Percentiles rank a stretch among this genome's conserved stretches.
phyloP scores from a whole-genome alignment of 2,329 filamentous ascomycete species.

The Aspergillus japonicus region DNA sequence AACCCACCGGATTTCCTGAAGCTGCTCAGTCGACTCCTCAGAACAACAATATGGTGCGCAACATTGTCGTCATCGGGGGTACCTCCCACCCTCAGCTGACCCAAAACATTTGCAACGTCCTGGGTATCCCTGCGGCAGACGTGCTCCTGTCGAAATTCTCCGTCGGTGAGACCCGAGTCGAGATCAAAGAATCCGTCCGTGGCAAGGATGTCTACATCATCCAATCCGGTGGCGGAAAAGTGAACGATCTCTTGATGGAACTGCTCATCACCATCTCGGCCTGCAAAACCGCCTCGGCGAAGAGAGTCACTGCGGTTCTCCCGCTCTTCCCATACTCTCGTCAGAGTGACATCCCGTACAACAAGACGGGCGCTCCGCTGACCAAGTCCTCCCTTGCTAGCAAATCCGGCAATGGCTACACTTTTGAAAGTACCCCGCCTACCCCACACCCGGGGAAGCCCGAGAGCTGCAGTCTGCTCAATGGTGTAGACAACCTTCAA shows the following conservation, averaged over 20 bases:
- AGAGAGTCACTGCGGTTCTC: conserved; percentile 87
- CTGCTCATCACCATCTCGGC: conserved; percentile 98
- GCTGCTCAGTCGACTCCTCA: conserved; percentile 12
- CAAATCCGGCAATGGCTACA: conserved; percentile 57
- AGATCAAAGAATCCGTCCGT: conserved; percentile 93
- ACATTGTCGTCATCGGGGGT: conserved; percentile 89
- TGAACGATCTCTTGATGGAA: conserved; percentile 96
- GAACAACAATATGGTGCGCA: conserved; percentile 71
- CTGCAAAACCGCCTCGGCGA: conserved; percentile 91
- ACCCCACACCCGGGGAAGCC: conserved; percentile 73
- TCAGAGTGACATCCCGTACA: conserved; percentile 95
- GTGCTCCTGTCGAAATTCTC: conserved; percentile 89
- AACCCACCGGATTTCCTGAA: conserved; percentile 17
- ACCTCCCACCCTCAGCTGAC: conserved; percentile 88
- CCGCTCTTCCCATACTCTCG: conserved; percentile 96
- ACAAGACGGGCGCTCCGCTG: conserved; percentile 88
- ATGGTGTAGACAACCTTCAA: conserved; percentile 66
- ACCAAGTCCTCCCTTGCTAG: conserved; percentile 59
- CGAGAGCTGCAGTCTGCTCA: conserved; percentile 65
- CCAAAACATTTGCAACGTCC: conserved; percentile 80
- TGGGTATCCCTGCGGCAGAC: conserved; percentile 81
- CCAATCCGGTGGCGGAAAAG: conserved; percentile 84
- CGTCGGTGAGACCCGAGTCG: conserved; percentile 89
- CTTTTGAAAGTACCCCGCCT: conserved; percentile 87
- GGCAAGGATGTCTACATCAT: conserved; percentile 99